Evolutionary conservation across 73 alveolate species (phyloP).

Genomic region (Uronychia setigera): DNA sequence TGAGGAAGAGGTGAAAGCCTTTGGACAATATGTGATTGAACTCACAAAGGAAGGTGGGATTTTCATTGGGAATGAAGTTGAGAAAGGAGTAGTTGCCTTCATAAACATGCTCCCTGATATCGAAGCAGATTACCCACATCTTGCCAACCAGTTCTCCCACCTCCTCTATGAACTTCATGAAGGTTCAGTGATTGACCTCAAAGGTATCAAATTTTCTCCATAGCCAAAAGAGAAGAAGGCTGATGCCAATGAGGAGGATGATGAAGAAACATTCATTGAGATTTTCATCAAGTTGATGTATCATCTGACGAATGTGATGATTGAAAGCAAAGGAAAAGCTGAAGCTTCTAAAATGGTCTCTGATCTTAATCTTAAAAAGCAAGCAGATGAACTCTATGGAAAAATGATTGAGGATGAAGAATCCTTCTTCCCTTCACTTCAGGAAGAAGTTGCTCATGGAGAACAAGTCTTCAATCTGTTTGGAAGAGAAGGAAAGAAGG

Average conservation of each 20-base stretch:
- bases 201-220: neutral
- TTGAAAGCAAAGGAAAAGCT: neutral
- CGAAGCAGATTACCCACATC: slow-evolving; percentile 1
- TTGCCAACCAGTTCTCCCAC: neutral
- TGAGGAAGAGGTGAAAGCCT: neutral
- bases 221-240: neutral
- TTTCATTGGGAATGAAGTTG: neutral
- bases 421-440: neutral
- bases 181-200: neutral
- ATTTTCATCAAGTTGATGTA: neutral
- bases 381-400: neutral
- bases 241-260: neutral
- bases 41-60: neutral
- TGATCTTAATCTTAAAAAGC: neutral
- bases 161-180: neutral
- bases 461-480: neutral
- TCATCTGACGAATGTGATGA: neutral
- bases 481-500: neutral
- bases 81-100: neutral
- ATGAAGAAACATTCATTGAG: neutral
- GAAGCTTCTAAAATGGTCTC: neutral
- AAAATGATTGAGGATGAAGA: neutral
- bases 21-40: neutral
- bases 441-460: neutral
- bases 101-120: slow-evolving; percentile 8